Evolutionary conservation across 1,284 basidiomycete species (phyloP), one percentile per base, ranked within the genome.

Genomic region (Sporisorium exsertum): DNA sequence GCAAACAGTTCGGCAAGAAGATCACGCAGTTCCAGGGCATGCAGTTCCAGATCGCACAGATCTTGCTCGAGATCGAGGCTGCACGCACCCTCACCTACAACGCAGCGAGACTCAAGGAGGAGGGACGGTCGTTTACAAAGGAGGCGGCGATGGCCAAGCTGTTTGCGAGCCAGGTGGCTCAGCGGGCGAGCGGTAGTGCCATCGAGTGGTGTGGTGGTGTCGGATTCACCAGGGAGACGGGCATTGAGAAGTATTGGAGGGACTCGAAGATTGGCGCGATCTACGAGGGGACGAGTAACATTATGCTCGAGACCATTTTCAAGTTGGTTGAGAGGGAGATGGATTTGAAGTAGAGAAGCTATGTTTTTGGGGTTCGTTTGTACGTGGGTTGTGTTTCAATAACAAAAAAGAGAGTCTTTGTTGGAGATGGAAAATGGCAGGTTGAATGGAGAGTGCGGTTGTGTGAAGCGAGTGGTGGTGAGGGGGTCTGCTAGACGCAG

Each of bases 141-240:
- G 92, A 97, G 87, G 95, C 96, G 20, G 95, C 95, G 5, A 97
- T 97, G 93, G 95, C 95, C 49, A 88, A 87, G 73, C 94, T 94
- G 81, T 94, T 91, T 88, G 89, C 93, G 22, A 93, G 92, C 70
- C 90, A 93, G 61, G 91, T 99, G 18, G 96, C 97, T 12, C 93
- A 97, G 87, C 89, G 90, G 57, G 95, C 96, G 5, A 89, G 91
- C 29, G 95, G 95, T 13, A 87, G 88, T 54, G 96, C 97, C 18
- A 97, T 99, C 81, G 97, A 99, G 86, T 98, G 96, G 96, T 91
- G 92, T 5, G 96, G 96, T 54, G 97, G 96, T 20, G 89, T 96
- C 51, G 96, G 95, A 1, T 98, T 97, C 87, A 97, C 95, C 54
- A 72, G 84, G 43, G 84, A 85, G 69, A 94, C 93, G 1, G 94